Conservation (phyloP, 1,139 yeast species). For the Yamadazyma epiphylla region DNA sequence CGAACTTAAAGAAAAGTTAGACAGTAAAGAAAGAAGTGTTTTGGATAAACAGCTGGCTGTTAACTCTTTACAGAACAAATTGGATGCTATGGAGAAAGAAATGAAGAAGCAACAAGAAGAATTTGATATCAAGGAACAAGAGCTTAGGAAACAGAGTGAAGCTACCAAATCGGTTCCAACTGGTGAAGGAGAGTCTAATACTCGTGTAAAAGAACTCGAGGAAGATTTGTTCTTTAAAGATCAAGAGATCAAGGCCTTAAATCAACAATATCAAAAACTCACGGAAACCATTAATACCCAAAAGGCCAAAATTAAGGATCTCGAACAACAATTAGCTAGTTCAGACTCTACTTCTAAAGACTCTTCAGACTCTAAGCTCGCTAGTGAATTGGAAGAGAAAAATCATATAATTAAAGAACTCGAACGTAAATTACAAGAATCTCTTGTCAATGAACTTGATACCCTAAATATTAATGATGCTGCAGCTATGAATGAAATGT, state of each 20-base stretch:
- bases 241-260: conserved; percentile 14
- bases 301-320: conserved; percentile 10
- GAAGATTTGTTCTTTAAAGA: conserved; percentile 13
- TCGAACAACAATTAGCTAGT: conserved; percentile 3
- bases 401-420: conserved; percentile 10
- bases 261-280: conserved; percentile 13
- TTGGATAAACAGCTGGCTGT: too few relatives aligned
- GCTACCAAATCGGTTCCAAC: background rate
- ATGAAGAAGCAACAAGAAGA: background rate
- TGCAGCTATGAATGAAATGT: conserved; percentile 11
- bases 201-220: conserved; percentile 6
- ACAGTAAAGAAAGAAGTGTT: conserved; percentile 2
- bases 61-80: conserved; percentile 3
- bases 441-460: conserved; percentile 13
- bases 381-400: conserved; percentile 5
- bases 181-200: background rate
- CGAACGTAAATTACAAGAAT: conserved; percentile 12
- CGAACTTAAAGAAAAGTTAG: conserved; percentile 21
- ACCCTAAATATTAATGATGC: conserved; percentile 13
- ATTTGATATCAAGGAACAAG: background rate
- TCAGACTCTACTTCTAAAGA: background rate
- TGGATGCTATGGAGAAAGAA: conserved; percentile 6
- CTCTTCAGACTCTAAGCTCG: conserved; percentile 1
- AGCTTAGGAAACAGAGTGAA: background rate
- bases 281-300: conserved; percentile 8